phyloP scores from a whole-genome alignment of 2,329 filamentous ascomycete genomes.

The Lachnum nothofagi region DNA sequence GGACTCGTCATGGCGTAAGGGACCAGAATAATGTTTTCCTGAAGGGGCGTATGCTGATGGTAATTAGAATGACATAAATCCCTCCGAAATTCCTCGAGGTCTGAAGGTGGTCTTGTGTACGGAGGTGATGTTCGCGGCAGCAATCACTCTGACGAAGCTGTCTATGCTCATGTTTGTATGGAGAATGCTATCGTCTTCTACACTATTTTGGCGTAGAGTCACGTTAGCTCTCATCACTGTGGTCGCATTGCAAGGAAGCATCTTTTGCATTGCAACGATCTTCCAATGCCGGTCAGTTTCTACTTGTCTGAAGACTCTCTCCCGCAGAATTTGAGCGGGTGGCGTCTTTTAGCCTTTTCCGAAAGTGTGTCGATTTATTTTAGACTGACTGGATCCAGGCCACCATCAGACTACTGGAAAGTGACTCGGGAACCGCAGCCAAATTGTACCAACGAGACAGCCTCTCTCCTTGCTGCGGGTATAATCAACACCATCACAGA shows the following conservation, averaged over 20 bases:
- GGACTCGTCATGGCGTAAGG: conserved; percentile 34
- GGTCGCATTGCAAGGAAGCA: conserved; percentile 20
- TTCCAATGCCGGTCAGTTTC: conserved; percentile 26
- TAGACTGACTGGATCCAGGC: too few species aligned
- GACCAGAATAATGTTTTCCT: background rate
- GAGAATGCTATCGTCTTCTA: conserved; percentile 20
- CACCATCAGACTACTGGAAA: conserved; percentile 38
- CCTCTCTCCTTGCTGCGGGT: conserved; percentile 49
- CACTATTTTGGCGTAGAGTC: conserved; percentile 24
- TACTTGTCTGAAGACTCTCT: background rate
- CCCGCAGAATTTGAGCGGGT: too few species aligned
- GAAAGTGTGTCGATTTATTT: background rate
- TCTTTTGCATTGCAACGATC: conserved; percentile 24
- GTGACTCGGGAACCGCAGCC: conserved; percentile 30
- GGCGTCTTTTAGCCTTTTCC: too few species aligned
- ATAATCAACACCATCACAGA: conserved; percentile 57
- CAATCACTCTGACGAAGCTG: conserved; percentile 35
- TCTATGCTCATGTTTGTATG: conserved; percentile 35
- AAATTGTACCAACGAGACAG: conserved; percentile 45
- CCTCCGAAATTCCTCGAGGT: conserved; percentile 30
- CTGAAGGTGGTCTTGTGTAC: conserved; percentile 37
- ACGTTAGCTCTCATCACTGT: conserved; percentile 17
- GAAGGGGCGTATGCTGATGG: background rate
- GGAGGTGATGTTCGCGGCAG: conserved; percentile 36
- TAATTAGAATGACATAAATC: conserved; percentile 36